Evolutionary conservation across 2,329 filamentous ascomycete species (phyloP).

Genomic region (Xylariaceae sp.): DNA sequence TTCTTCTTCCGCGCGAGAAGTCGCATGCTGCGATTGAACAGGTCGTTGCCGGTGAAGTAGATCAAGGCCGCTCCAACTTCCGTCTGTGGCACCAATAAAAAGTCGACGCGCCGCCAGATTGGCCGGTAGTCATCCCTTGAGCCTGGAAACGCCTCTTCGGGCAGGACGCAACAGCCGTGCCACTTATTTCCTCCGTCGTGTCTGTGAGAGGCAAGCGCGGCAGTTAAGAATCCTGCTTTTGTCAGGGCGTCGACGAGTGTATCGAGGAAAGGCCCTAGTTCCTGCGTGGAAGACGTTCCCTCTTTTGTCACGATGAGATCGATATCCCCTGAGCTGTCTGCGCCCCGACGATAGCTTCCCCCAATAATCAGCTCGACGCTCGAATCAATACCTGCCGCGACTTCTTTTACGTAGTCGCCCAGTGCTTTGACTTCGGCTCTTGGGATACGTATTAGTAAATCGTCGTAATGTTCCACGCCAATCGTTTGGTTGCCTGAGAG

Average conservation of each 20-base stretch:
- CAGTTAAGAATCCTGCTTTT: conserved; percentile 69
- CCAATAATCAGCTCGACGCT: conserved; percentile 74
- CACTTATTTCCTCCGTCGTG: conserved; percentile 76
- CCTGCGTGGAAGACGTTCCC: conserved; percentile 56
- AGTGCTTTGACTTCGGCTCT: conserved; percentile 76
- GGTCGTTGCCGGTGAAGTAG: conserved; percentile 96
- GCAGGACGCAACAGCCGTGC: conserved; percentile 83
- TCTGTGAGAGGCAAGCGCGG: conserved; percentile 65
- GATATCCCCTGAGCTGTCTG: conserved; percentile 77
- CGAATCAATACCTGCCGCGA: conserved; percentile 66
- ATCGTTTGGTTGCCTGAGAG: conserved; percentile 75
- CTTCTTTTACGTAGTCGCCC: conserved; percentile 66
- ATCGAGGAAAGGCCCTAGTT: conserved; percentile 69
- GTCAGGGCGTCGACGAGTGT: conserved; percentile 69
- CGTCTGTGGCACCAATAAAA: conserved; percentile 79
- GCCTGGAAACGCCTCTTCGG: conserved; percentile 45
- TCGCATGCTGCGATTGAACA: conserved; percentile 89
- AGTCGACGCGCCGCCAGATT: conserved; percentile 82
- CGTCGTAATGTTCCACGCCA: conserved; percentile 79
- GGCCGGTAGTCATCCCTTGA: conserved; percentile 43
- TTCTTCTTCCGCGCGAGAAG: conserved; percentile 79
- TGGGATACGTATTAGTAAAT: conserved; percentile 81
- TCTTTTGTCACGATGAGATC: conserved; percentile 82
- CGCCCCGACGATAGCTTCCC: conserved; percentile 85
- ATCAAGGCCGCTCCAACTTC: conserved; percentile 85